Evolutionary conservation across 106 monocot genomes (phyloP).

Genomic region (Amphibolis antarctica): DNA sequence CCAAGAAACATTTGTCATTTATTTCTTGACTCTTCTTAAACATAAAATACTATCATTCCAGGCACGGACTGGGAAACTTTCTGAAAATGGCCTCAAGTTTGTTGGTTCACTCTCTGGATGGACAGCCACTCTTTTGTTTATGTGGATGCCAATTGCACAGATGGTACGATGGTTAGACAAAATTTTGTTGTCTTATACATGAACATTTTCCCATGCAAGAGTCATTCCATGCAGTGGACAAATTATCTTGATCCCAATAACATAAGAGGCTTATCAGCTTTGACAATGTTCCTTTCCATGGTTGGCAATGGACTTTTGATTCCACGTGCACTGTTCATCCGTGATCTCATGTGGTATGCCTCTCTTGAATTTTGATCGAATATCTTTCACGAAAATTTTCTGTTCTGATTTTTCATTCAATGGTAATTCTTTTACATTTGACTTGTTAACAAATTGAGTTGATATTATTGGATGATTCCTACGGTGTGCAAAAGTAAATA

Average conservation of each 20-base stretch:
- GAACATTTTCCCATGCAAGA: background rate
- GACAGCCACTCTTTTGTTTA: slow-evolving; percentile 91
- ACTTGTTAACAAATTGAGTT: too few relatives aligned
- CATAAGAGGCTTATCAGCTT: slow-evolving; percentile 80
- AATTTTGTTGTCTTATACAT: background rate
- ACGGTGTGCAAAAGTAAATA: too few relatives aligned
- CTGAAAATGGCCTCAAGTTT: slow-evolving; percentile 36
- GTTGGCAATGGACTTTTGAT: slow-evolving; percentile 92
- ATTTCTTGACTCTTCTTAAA: background rate
- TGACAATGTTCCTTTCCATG: slow-evolving; percentile 88
- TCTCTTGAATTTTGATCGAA: too few relatives aligned
- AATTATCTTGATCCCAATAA: slow-evolving; percentile 90
- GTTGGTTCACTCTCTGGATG: slow-evolving; percentile 79
- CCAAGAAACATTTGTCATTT: background rate
- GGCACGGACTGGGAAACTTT: slow-evolving; percentile 66
- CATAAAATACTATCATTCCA: slow-evolving; percentile 18
- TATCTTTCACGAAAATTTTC: too few relatives aligned
- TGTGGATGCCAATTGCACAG: slow-evolving; percentile 96
- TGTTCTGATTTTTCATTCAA: too few relatives aligned
- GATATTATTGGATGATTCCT: too few relatives aligned
- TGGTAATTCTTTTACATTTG: too few relatives aligned
- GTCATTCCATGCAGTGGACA: slow-evolving; percentile 59
- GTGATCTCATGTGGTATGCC: slow-evolving; percentile 94
- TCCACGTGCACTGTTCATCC: slow-evolving; percentile 89
- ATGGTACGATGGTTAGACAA: slow-evolving; percentile 31